These are phyloP conservation scores for Pythium angustatum DNA, from an alignment of 352 stramenopile species.

Conservation along the genomic window DNA sequence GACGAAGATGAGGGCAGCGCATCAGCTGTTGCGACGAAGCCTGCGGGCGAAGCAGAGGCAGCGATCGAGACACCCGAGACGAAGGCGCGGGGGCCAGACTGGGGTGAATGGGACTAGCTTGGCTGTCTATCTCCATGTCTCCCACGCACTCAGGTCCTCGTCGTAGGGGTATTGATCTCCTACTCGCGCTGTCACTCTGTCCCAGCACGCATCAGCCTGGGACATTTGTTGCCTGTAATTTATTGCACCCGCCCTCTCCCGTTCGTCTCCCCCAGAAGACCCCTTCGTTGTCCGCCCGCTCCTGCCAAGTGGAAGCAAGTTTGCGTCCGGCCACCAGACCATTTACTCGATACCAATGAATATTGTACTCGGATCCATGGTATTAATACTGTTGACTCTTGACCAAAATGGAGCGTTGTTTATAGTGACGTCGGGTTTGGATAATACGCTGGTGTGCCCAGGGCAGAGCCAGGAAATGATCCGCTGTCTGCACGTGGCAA, in stretches of 20 bases:
- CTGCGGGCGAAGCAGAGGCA: neutral
- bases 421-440: too few species aligned
- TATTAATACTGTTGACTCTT: too few species aligned
- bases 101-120: conserved; percentile 16
- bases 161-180: conserved; percentile 1
- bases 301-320: conserved; percentile 18
- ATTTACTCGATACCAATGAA: neutral
- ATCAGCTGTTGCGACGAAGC: neutral
- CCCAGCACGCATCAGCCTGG: neutral
- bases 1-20: conserved; percentile 46
- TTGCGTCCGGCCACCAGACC: conserved; percentile 2
- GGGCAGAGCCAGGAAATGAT: too few species aligned
- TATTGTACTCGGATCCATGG: neutral
- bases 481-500: too few species aligned
- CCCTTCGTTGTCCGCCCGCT: conserved; percentile 5
- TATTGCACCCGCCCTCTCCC: conserved; percentile 6
- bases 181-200: neutral
- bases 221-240: conserved; percentile 14
- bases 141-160: neutral
- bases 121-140: neutral
- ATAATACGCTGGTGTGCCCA: too few species aligned
- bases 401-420: too few species aligned
- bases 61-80: conserved; percentile 6
- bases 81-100: conserved; percentile 3
- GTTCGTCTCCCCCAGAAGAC: neutral